Percentiles rank a stretch among this genome's conserved stretches.
Evolutionary conservation across 805 yeast genomes (phyloP).

Genomic region (Wickerhamomyces alni): DNA sequence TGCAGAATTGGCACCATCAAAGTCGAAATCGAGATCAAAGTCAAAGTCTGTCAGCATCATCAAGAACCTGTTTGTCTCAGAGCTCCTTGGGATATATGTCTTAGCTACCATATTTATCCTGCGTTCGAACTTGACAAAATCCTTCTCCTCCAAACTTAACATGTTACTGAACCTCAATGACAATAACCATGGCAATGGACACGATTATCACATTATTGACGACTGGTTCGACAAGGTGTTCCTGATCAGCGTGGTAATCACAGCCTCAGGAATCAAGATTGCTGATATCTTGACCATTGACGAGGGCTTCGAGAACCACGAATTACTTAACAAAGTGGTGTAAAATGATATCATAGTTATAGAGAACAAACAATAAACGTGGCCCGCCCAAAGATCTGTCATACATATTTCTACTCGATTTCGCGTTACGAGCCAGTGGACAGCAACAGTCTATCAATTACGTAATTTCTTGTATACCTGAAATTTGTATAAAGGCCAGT

Average conservation of each 20-base stretch:
- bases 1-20: constrained; percentile 16
- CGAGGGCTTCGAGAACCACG: constrained; percentile 18
- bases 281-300: constrained; percentile 17
- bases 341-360: too few relatives aligned
- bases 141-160: constrained; percentile 26
- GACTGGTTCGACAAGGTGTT: constrained; percentile 36
- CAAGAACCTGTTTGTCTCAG: constrained; percentile 32
- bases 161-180: constrained; percentile 22
- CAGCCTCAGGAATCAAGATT: constrained; percentile 18
- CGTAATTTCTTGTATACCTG: too few relatives aligned
- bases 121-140: constrained; percentile 32
- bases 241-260: constrained; percentile 25
- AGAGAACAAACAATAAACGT: too few relatives aligned
- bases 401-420: too few relatives aligned
- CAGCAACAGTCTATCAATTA: too few relatives aligned
- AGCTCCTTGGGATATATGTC: constrained; percentile 33
- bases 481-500: too few relatives aligned
- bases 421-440: too few relatives aligned
- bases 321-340: constrained; percentile 9
- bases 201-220: constrained; percentile 24
- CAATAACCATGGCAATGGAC: constrained; percentile 7
- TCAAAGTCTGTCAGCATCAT: constrained; percentile 29
- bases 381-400: too few relatives aligned
- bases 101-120: constrained; percentile 33
- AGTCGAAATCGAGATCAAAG: constrained; percentile 3